Evolutionary conservation across 306 rosid species (phyloP).

Genomic region (Gastrolobium bilobum): DNA sequence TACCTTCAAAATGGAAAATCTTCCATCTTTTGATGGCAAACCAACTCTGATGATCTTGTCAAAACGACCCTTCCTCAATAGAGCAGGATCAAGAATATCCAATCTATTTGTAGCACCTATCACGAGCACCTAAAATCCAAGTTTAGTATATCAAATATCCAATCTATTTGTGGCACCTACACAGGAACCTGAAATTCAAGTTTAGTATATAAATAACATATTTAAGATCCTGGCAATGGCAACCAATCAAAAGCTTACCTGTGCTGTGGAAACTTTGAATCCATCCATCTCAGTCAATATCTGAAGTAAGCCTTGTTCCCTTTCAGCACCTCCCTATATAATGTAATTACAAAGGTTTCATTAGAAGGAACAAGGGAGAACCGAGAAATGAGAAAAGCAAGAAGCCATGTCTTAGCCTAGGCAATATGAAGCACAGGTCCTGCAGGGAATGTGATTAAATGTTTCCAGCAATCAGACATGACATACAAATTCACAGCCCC

Average conservation of each 20-base stretch:
- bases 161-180: conserved; percentile 97
- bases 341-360: conserved; percentile 44
- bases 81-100: conserved; percentile 98
- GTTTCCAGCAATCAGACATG: conserved; percentile 13
- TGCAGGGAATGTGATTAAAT: conserved; percentile 30
- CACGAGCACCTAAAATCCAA: conserved; percentile 82
- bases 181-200: conserved; percentile 82
- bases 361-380: conserved; percentile 37
- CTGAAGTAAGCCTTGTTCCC: conserved; percentile 99
- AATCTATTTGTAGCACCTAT: conserved; percentile 99
- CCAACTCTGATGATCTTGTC: conserved; percentile 99
- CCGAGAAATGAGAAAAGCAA: conserved; percentile 16
- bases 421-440: conserved; percentile 30
- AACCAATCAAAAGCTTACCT: conserved; percentile 59
- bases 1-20: conserved; percentile 95
- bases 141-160: conserved; percentile 62
- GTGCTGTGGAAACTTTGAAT: conserved; percentile 91
- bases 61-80: conserved; percentile 97
- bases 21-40: conserved; percentile 94
- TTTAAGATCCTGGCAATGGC: conserved; percentile 37
- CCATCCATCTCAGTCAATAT: conserved; percentile 98
- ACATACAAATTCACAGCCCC: conserved; percentile 34
- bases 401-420: not conserved
- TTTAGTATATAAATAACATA: conserved; percentile 52
- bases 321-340: conserved; percentile 93